These are phyloP conservation scores for Candida xiaguanensis DNA, from an alignment of 805 yeast species.

Conservation along the genomic window DNA sequence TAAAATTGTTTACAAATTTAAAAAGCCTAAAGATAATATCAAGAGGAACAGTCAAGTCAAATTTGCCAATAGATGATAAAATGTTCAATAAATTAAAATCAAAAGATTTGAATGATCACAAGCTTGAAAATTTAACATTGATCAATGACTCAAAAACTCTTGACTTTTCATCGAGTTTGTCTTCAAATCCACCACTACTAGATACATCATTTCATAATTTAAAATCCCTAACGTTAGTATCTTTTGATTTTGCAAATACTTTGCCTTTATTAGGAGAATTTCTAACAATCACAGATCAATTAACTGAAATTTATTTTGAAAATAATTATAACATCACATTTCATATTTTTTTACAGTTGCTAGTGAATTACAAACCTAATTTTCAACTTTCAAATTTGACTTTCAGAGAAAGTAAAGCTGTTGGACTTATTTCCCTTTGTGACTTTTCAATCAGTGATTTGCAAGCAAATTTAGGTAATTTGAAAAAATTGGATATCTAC, in stretches of 20 bases:
- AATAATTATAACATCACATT: conserved; percentile 29
- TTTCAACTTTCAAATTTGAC: conserved; percentile 23
- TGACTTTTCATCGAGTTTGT: conserved; percentile 15
- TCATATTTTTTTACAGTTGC: conserved; percentile 22
- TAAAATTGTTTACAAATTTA: conserved; percentile 22
- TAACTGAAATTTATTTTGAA: conserved; percentile 27
- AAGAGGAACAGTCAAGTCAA: conserved; percentile 16
- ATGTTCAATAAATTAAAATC: conserved; percentile 8
- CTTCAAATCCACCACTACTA: conserved; percentile 24
- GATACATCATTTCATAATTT: conserved; percentile 19
- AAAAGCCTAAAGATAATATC: conserved; percentile 20
- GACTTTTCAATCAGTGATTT: conserved; percentile 22
- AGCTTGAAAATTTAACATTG: conserved; percentile 18
- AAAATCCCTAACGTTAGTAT: conserved; percentile 23
- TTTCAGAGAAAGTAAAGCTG: conserved; percentile 26
- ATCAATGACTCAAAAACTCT: conserved; percentile 25
- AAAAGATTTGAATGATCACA: neutral
- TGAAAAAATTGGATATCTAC: conserved; percentile 32
- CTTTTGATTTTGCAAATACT: conserved; percentile 27
- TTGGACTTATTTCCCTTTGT: conserved; percentile 19
- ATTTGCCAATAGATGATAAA: conserved; percentile 12
- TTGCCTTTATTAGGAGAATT: conserved; percentile 27
- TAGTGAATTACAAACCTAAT: conserved; percentile 25
- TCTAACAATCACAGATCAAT: conserved; percentile 14
- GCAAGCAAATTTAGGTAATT: conserved; percentile 15